phyloP scores from a whole-genome alignment of 306 rosid genomes.

The Prunus davidiana region DNA sequence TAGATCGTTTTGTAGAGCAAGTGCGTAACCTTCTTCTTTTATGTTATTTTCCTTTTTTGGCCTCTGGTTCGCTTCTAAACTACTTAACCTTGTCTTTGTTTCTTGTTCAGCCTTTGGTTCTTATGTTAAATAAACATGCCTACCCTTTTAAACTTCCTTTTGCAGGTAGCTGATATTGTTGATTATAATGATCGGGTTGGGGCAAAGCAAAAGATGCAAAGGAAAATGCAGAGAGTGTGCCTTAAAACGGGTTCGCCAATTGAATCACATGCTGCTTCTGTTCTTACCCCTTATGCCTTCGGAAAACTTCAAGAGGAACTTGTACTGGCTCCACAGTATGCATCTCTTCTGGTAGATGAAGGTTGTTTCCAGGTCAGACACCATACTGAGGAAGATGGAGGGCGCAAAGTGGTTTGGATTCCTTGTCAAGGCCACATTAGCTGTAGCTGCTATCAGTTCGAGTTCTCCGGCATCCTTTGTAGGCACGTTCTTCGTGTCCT shows the following conservation, averaged over 20 bases:
- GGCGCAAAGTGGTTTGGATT: conserved; percentile 68
- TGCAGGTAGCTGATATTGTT: conserved; percentile 62
- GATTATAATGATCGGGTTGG: conserved; percentile 67
- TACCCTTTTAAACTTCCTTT: conserved; percentile 6
- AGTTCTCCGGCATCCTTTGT: conserved; percentile 75
- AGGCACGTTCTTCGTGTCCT: conserved; percentile 72
- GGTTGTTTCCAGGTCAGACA: conserved; percentile 82
- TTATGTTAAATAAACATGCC: not conserved
- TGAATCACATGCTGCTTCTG: conserved; percentile 78
- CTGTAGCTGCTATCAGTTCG: conserved; percentile 74
- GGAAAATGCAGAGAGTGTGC: conserved; percentile 62
- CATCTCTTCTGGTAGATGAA: conserved; percentile 63
- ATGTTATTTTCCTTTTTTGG: not conserved
- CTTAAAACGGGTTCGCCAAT: conserved; percentile 86
- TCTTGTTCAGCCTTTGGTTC: not conserved
- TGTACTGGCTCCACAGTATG: conserved; percentile 80
- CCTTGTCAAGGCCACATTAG: conserved; percentile 81
- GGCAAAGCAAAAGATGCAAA: conserved; percentile 67
- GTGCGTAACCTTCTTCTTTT: conserved; percentile 38
- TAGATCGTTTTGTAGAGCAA: conserved; percentile 57
- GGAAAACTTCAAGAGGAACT: conserved; percentile 84
- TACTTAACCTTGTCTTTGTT: not conserved
- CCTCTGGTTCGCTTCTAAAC: not conserved
- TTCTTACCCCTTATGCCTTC: conserved; percentile 75
- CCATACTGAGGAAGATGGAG: conserved; percentile 80